A percentile compares a stretch with the other conserved stretches of the same genome.
phyloP scores from a whole-genome alignment of 306 rosid genomes.

The Heteromeles arbutifolia region DNA sequence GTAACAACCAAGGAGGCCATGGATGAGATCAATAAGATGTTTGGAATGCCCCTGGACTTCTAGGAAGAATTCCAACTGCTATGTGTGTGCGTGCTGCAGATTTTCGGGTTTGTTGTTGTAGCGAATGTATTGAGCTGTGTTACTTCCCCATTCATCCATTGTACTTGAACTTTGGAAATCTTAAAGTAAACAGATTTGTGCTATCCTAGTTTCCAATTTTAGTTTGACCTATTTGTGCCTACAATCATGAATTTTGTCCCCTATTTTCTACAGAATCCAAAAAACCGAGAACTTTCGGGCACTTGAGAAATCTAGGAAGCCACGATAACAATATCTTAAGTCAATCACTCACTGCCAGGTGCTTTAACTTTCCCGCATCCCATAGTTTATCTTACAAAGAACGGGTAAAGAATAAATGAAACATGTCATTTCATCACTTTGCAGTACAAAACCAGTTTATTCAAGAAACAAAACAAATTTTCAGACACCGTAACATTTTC shows the following conservation, averaged over 20 bases:
- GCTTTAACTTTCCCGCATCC: neutral
- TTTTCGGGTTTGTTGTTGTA: neutral
- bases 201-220: neutral
- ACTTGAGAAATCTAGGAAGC: neutral
- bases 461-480: constrained; percentile 8
- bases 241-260: neutral
- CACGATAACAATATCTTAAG: no score
- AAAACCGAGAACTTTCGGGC: neutral
- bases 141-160: neutral
- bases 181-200: neutral
- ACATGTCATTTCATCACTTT: neutral
- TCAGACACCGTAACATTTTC: neutral
- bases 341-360: neutral
- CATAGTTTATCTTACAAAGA: neutral
- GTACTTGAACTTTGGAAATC: neutral
- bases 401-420: neutral
- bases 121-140: neutral
- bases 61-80: constrained; percentile 11
- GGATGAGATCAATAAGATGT: constrained; percentile 88
- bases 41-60: constrained; percentile 71
- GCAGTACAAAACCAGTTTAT: constrained; percentile 13
- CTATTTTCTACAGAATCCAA: neutral
- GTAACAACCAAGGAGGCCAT: constrained; percentile 70
- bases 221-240: neutral
- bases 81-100: neutral